Conservation (phyloP, 345 rosid species). For the Eucalyptus pauciflora region DNA sequence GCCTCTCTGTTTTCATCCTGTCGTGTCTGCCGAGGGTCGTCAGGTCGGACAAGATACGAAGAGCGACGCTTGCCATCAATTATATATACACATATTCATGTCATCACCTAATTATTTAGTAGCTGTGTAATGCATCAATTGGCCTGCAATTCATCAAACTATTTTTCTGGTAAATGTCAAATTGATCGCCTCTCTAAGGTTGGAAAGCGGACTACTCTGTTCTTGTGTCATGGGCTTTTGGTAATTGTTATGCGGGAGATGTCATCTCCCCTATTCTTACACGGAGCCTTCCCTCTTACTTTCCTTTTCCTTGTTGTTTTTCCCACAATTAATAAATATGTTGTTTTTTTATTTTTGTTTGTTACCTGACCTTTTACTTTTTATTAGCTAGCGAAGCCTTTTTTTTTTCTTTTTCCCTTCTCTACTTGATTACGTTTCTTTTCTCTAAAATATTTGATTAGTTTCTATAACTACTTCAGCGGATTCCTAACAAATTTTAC, state of each 20-base stretch:
- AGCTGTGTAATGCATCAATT: not conserved
- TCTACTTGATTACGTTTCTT: not conserved
- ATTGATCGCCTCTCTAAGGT: not conserved
- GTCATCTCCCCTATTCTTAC: no score
- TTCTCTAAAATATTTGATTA: not conserved
- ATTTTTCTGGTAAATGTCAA: not conserved
- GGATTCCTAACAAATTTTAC: not conserved
- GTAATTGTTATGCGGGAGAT: no score
- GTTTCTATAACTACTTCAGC: fast-evolving
- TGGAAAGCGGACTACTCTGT: not conserved
- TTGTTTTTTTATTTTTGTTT: no score
- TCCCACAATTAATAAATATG: no score
- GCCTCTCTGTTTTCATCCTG: fast-evolving
- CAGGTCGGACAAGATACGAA: no score
- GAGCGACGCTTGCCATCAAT: no score
- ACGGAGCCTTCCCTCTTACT: no score
- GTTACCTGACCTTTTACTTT: not conserved
- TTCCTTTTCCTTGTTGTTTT: no score
- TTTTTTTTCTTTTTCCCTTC: no score
- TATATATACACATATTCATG: no score
- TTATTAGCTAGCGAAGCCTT: not conserved
- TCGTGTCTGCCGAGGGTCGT: no score
- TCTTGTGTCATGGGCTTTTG: fast-evolving
- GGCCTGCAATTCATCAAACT: not conserved
- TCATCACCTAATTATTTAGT: not conserved